Evolutionary conservation across 164 flowering plant genomes (phyloP).

Genomic region (Vitis rupestris): DNA sequence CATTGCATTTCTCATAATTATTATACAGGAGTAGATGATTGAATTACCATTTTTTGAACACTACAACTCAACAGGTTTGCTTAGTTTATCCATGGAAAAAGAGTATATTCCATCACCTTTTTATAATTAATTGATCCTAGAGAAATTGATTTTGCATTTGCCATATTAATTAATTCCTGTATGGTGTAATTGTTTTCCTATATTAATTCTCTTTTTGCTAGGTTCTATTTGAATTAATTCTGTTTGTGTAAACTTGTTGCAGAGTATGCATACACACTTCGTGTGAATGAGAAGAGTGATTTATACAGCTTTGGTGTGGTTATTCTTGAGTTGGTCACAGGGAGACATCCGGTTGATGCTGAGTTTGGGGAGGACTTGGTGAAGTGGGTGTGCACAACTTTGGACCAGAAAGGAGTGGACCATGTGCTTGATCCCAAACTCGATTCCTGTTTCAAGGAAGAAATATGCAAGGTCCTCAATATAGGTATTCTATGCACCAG

Average conservation of each 20-base stretch:
- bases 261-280: slow-evolving; percentile 94
- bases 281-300: slow-evolving; percentile 97
- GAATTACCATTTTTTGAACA: too few species aligned
- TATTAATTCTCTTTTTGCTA: neutral
- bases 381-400: slow-evolving; percentile 80
- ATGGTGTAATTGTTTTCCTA: neutral
- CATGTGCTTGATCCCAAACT: slow-evolving; percentile 77
- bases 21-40: too few species aligned
- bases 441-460: slow-evolving; percentile 73
- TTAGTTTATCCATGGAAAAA: too few species aligned
- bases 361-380: slow-evolving; percentile 93
- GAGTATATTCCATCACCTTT: too few species aligned
- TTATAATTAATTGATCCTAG: too few species aligned
- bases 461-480: slow-evolving; percentile 72
- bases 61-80: too few species aligned
- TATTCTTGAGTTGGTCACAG: slow-evolving; percentile 78
- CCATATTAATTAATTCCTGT: neutral
- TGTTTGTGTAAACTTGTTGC: slow-evolving; percentile 24
- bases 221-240: neutral
- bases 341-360: slow-evolving; percentile 75
- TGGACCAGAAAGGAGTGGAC: slow-evolving; percentile 84
- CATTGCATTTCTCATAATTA: neutral
- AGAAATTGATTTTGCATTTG: neutral
- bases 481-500: slow-evolving; percentile 84
- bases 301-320: slow-evolving; percentile 96